Evolutionary conservation across 306 rosid genomes (phyloP).

Genomic region (Fragaria vesca): DNA sequence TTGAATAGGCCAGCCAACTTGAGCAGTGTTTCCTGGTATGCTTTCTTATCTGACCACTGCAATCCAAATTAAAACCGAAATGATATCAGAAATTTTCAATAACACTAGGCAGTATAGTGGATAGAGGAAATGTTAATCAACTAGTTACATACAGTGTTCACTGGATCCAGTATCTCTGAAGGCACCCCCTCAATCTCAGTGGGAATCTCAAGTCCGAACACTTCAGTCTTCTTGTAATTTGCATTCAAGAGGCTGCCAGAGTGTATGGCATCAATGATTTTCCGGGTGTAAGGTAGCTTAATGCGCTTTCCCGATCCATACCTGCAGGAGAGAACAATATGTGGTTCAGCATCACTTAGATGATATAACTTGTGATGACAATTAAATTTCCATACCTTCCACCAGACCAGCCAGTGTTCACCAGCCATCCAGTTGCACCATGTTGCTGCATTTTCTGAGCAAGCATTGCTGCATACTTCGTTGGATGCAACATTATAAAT

Average conservation of each 20-base stretch:
- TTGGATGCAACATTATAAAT: conserved; percentile 87
- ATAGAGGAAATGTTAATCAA: not conserved
- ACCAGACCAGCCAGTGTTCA: conserved; percentile 94
- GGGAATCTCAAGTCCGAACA: conserved; percentile 83
- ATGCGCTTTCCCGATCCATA: conserved; percentile 71
- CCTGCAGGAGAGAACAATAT: conserved; percentile 28
- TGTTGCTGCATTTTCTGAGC: conserved; percentile 81
- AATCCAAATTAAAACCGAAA: not conserved
- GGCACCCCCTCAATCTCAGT: conserved; percentile 71
- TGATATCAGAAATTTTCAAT: not conserved
- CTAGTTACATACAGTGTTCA: conserved; percentile 56
- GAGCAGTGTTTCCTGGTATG: conserved; percentile 53
- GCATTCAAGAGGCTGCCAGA: conserved; percentile 64
- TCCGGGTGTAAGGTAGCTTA: conserved; percentile 68
- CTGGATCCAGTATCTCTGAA: conserved; percentile 67
- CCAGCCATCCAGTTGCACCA: conserved; percentile 92
- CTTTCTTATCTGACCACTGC: conserved; percentile 17
- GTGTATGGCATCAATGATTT: conserved; percentile 83
- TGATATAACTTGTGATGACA: not conserved
- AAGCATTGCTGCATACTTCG: conserved; percentile 90
- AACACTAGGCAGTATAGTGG: not conserved
- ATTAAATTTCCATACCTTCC: conserved; percentile 49
- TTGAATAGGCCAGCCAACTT: conserved; percentile 70
- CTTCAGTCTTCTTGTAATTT: conserved; percentile 48
- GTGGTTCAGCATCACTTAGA: not conserved